Evolutionary conservation across 345 rosid genomes (phyloP), one percentile per base, ranked within the genome.

Genomic region (Fremontodendron californicum): DNA sequence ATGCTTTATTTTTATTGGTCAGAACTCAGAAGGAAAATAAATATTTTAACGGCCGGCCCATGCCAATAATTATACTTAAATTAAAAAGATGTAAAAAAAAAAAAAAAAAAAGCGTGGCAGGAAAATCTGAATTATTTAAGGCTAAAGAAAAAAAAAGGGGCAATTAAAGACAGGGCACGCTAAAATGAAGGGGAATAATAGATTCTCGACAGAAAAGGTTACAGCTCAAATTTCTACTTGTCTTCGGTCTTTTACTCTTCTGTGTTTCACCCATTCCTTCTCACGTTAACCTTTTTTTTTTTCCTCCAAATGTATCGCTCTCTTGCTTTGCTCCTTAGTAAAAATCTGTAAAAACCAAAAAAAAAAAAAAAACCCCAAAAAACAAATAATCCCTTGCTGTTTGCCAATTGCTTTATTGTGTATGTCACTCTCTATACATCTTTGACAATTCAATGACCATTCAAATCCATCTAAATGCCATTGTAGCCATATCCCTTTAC

Each of bases 391-490:
- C 73, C 21, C 37, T 25, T 43, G 57, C 13, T 16, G 6, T 15
- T 33, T 33, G 8, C 37, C 54, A 40, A 23, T 23, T 60, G 37
- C 37, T 60, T 13, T 40, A 0, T 66, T 40, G 15, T 42, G 49
- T 18, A 51, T 12, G 51, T 66, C 55, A 68, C 57, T 29, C 58
- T 29, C 27, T 46, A 5, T 49, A 33, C 45, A 33, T 71, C 29
- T 71, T 71, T 71, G 61, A 33, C 60, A 51, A 51, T 48, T 70
- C 74, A 70, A 48, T 70, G 57, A 4, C 40, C 58, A 5, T 46
- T 18, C 21, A 19, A 48, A 70, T 29, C 74, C 25, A 70, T 29
- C 57, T 43, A 7, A 27, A 45, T 45, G 73, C n/a, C 45, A 15
- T 7, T 10, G 70, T n/a, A 9, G 21, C 35, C 16, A 48, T 9